A percentile compares a stretch with the other conserved stretches of the same genome.
Evolutionary conservation across 176 grass and related monocot species (phyloP).

Genomic region (Bonia amplexicaulis): DNA sequence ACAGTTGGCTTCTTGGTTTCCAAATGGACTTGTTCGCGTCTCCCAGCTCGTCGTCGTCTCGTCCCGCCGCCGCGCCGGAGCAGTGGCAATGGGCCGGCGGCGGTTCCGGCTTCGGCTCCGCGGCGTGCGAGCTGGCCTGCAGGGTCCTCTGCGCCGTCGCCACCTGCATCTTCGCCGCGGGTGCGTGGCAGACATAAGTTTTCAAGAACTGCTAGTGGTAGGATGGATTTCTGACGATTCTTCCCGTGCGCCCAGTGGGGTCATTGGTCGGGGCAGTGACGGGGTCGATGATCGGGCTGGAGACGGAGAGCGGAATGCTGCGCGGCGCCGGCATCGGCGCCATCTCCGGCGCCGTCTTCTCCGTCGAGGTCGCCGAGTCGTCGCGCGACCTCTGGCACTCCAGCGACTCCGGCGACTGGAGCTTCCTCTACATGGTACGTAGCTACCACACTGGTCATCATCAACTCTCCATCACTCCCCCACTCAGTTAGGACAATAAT

Average conservation of each 20-base stretch:
- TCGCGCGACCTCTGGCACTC: constrained; percentile 70
- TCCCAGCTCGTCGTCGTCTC: neutral
- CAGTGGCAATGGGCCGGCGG: neutral
- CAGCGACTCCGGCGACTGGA: constrained; percentile 53
- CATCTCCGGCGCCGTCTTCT: constrained; percentile 91
- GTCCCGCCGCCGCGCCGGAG: neutral
- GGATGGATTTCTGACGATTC: too few species aligned
- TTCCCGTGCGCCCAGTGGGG: constrained; percentile 25
- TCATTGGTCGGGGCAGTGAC: constrained; percentile 52
- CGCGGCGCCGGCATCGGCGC: constrained; percentile 80
- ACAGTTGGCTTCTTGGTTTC: neutral
- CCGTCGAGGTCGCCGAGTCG: constrained; percentile 74
- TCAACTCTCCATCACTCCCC: neutral
- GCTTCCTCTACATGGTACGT: constrained; percentile 60
- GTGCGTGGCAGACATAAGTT: neutral
- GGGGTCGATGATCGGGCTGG: constrained; percentile 55
- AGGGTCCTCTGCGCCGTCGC: constrained; percentile 33
- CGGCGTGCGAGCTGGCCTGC: constrained; percentile 19
- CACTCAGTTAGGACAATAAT: neutral
- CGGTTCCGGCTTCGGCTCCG: neutral
- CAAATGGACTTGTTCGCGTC: constrained; percentile 3
- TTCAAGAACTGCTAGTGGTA: too few species aligned
- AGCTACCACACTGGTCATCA: neutral
- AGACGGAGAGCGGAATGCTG: constrained; percentile 62
- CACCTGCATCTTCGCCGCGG: constrained; percentile 40